Conservation (phyloP, 2,329 filamentous ascomycete genomes). For the Orbilia oligospora region DNA sequence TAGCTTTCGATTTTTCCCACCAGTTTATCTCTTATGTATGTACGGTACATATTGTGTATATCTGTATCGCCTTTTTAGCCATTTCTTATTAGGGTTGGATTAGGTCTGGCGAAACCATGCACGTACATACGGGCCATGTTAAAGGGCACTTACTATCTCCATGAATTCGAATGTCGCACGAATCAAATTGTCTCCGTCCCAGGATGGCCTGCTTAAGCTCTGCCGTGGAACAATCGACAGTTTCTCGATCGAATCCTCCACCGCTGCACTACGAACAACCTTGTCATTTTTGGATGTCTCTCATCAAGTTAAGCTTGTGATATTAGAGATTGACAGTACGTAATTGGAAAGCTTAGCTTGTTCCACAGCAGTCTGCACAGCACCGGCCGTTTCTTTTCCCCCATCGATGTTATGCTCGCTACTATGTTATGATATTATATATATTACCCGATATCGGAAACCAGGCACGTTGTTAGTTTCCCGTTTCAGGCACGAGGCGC, state of each 20-base stretch:
- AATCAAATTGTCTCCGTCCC: background rate
- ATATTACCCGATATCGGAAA: slow-evolving; percentile 53
- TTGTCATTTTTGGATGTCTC: background rate
- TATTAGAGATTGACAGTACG: slow-evolving; percentile 14
- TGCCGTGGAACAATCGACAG: slow-evolving; percentile 2
- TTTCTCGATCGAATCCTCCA: slow-evolving; percentile 3
- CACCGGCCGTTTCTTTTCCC: background rate
- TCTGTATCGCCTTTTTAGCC: background rate
- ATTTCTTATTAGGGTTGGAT: slow-evolving; percentile 9
- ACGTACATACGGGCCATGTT: background rate
- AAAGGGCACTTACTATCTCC: background rate
- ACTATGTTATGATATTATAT: no score
- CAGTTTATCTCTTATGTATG: background rate
- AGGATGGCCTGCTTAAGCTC: background rate
- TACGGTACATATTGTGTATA: no score
- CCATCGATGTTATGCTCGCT: background rate
- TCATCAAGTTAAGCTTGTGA: background rate
- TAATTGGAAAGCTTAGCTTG: slow-evolving; percentile 50
- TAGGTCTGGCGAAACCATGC: slow-evolving; percentile 8
- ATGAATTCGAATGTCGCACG: background rate
- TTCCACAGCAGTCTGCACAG: slow-evolving; percentile 52
- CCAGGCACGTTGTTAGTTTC: slow-evolving; percentile 46
- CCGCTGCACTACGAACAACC: background rate
- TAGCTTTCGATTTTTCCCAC: background rate
- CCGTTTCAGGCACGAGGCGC: slow-evolving; percentile 34